Evolutionary conservation across 495 filamentous ascomycete species (phyloP), one percentile per base, ranked within the genome.

Genomic region (Hypoxylon fuscum): DNA sequence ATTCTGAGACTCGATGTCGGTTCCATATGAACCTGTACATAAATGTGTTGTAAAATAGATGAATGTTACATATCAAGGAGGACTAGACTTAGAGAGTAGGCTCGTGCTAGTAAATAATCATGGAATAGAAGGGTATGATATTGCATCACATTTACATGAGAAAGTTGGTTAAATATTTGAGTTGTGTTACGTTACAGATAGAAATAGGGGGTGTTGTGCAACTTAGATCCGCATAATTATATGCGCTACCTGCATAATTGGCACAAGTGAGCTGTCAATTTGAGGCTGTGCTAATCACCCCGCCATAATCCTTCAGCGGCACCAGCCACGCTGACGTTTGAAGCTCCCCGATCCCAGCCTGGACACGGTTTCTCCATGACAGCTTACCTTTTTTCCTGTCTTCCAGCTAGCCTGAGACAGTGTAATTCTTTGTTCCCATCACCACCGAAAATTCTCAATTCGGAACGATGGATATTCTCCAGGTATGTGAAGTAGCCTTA

Each of bases 401-500:
- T 51, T 38, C 41, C 31, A 56, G 62, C 31, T 56, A 48, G 41
- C 23, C 37, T 53, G 46, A 56, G 34, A 61, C 35, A 41, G 38
- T 18, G 8, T 3, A 27, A 27, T 14, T 51, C 29, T 59, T 61
- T 43, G 57, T 18, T 55, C 34, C 64, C 51, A 56, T 55, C 59
- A 59, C 23, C 35, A 44, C 55, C 55, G 49, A 50, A 47, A 41
- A 3, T 34, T 55, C 5, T 8, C 41, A 44, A 41, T 14, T 59
- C 54, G 55, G 54, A 42, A 47, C 22, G 64, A 68, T 63, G 64
- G 59, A 68, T 34, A 40, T 81, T 46, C 81, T 85, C 27, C 79
- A 82, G 79, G 82, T 81, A 75, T 31, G 65, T 32, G n/a, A 27
- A 20, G 10, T 21, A 4, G 43, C 31, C 8, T 18, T 35, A 7